phyloP scores from a whole-genome alignment of 202 grass and related monocot genomes.

The Schoenoplectus triqueter region DNA sequence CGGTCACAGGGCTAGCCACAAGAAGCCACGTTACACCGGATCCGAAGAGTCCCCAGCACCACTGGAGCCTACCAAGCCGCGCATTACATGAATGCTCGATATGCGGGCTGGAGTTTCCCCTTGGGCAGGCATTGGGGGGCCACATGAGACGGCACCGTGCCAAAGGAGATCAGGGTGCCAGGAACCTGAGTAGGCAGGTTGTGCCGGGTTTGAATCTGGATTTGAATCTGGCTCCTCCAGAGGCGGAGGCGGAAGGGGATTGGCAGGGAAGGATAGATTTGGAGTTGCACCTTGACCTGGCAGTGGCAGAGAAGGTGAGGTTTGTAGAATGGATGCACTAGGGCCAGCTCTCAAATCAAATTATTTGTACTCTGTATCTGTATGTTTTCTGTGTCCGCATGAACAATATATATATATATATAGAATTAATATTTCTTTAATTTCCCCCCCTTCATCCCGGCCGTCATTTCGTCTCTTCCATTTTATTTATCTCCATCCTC shows the following conservation, averaged over 20 bases:
- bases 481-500: too few relatives aligned
- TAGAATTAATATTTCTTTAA: too few relatives aligned
- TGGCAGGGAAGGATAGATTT: neutral
- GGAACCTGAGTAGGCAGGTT: neutral
- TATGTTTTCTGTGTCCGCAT: too few relatives aligned
- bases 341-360: neutral
- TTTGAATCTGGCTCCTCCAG: slow-evolving; percentile 24
- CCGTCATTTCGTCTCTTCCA: too few relatives aligned
- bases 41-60: neutral
- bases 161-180: slow-evolving; percentile 23
- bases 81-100: slow-evolving; percentile 37
- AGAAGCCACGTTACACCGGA: neutral
- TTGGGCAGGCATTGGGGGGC: slow-evolving; percentile 68
- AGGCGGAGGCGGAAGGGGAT: neutral
- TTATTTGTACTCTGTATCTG: neutral
- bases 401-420: too few relatives aligned
- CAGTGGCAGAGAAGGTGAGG: slow-evolving; percentile 33
- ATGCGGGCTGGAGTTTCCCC: slow-evolving; percentile 51
- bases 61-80: neutral
- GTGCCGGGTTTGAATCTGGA: slow-evolving; percentile 25
- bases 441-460: too few relatives aligned
- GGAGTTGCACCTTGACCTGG: slow-evolving; percentile 28
- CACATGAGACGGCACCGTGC: slow-evolving; percentile 78
- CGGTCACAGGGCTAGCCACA: slow-evolving; percentile 35
- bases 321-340: slow-evolving; percentile 39